Evolutionary conservation across 306 rosid genomes (phyloP).

Genomic region (Erythrophleum fordii): DNA sequence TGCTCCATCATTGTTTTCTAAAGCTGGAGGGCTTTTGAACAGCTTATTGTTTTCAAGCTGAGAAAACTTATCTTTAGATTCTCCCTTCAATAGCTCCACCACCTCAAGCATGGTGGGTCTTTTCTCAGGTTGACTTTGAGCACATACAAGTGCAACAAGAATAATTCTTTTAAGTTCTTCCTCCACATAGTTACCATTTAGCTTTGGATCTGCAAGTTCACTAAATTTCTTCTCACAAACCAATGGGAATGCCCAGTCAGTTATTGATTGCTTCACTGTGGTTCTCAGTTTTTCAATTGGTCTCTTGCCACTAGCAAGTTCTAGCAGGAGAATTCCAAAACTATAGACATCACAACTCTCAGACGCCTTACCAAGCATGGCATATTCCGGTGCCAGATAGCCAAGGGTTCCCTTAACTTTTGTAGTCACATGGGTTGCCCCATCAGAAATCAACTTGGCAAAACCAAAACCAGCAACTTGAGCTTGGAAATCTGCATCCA

Average conservation of each 20-base stretch:
- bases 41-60: constrained; percentile 68
- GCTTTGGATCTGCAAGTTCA: constrained; percentile 82
- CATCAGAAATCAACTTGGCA: constrained; percentile 89
- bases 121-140: constrained; percentile 71
- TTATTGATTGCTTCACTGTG: constrained; percentile 57
- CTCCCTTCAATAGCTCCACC: constrained; percentile 80
- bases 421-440: constrained; percentile 85
- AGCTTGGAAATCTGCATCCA: constrained; percentile 80
- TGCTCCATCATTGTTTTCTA: constrained; percentile 42
- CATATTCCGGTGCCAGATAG: constrained; percentile 92
- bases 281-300: constrained; percentile 68
- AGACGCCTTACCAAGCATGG: constrained; percentile 81
- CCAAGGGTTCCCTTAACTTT: constrained; percentile 92
- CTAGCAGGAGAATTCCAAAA: constrained; percentile 87
- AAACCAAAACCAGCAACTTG: constrained; percentile 92
- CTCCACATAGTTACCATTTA: constrained; percentile 69
- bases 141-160: constrained; percentile 70
- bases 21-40: constrained; percentile 52
- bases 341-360: constrained; percentile 90
- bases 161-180: constrained; percentile 79
- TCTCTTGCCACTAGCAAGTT: constrained; percentile 83
- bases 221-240: constrained; percentile 66
- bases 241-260: constrained; percentile 90
- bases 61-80: constrained; percentile 64
- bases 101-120: constrained; percentile 88